Evolutionary conservation across 768 basidiomycete genomes (phyloP).

Genomic region (Dendrothele bispora): DNA sequence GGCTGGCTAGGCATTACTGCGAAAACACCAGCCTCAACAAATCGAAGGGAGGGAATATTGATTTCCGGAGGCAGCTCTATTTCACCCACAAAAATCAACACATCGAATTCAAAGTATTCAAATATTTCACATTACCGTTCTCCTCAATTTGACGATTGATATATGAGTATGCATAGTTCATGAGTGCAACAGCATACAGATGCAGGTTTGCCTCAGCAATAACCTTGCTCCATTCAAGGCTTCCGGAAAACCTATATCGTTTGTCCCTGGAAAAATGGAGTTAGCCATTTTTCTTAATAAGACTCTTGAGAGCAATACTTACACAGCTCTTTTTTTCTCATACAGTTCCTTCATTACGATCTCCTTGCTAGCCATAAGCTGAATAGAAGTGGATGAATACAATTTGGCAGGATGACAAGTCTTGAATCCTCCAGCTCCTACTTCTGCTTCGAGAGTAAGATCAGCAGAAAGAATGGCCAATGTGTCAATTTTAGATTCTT

Average conservation of each 20-base stretch:
- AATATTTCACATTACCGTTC: no score
- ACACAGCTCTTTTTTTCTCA: no score
- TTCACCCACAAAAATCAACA: no score
- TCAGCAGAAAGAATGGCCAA: neutral
- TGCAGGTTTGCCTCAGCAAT: neutral
- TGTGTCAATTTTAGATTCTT: neutral
- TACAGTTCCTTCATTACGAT: no score
- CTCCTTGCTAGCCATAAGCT: no score
- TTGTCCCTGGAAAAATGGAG: no score
- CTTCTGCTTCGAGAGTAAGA: neutral
- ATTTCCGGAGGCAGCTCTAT: neutral
- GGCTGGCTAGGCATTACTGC: neutral
- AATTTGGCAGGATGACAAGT: neutral
- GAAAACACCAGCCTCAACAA: neutral
- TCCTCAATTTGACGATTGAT: no score
- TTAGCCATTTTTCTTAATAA: no score
- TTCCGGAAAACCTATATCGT: no score
- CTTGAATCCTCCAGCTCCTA: neutral
- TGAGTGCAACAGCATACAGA: neutral
- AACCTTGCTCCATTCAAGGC: no score
- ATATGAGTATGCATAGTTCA: neutral
- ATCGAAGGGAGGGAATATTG: constrained; percentile 1
- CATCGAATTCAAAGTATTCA: no score
- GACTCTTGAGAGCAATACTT: no score
- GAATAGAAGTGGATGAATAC: neutral